Evolutionary conservation across 2,329 filamentous ascomycete genomes (phyloP).

Genomic region (Stagonosporopsis vannaccii): DNA sequence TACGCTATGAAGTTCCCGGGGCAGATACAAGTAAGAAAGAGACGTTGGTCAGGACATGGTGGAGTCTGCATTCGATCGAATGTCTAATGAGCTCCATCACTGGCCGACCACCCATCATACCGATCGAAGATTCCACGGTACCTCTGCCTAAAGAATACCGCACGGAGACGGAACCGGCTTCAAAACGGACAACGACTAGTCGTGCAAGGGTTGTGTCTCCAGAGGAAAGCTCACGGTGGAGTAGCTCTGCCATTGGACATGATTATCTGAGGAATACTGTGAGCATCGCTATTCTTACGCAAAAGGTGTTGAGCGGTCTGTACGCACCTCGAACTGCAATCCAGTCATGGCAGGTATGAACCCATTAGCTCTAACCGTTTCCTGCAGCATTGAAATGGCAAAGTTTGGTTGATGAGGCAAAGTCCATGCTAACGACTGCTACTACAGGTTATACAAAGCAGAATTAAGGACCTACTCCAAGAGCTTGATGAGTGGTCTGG

Average conservation of each 20-base stretch:
- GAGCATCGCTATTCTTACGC: conserved; percentile 41
- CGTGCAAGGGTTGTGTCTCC: neutral
- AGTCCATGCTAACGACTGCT: conserved; percentile 7
- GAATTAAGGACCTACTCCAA: conserved; percentile 37
- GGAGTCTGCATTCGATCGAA: conserved; percentile 50
- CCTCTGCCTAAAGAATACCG: conserved; percentile 32
- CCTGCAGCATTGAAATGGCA: neutral
- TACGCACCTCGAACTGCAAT: conserved; percentile 47
- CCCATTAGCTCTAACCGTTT: neutral
- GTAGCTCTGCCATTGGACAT: neutral
- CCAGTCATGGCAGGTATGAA: conserved; percentile 45
- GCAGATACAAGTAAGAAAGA: conserved; percentile 39
- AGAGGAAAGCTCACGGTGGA: neutral
- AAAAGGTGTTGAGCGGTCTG: conserved; percentile 41
- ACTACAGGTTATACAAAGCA: conserved; percentile 37
- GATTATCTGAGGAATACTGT: conserved; percentile 25
- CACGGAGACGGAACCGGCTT: neutral
- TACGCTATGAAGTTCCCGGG: conserved; percentile 45
- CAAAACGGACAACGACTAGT: neutral
- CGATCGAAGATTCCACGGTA: conserved; percentile 43
- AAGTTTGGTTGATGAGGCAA: neutral
- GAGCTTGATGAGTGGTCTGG: conserved; percentile 45
- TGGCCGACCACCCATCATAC: conserved; percentile 48
- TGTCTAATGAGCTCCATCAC: conserved; percentile 48
- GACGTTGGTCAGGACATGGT: conserved; percentile 49